Percentiles rank a stretch among this genome's conserved stretches.
These are phyloP conservation scores for Tricholoma saponaceum DNA, from an alignment of 768 basidiomycete species.

Conservation along the genomic window DNA sequence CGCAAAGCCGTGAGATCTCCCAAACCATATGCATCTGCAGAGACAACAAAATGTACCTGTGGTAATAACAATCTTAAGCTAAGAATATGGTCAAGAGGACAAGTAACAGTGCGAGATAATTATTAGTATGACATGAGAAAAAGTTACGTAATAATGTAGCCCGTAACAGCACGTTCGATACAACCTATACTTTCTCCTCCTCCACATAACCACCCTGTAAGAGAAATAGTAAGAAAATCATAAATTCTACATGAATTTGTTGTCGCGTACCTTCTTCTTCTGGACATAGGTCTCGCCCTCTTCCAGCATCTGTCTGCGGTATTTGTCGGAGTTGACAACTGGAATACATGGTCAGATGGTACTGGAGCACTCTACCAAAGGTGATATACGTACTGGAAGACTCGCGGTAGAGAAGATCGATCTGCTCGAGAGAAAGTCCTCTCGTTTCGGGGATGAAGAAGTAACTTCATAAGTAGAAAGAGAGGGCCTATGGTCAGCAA, in stretches of 20 bases:
- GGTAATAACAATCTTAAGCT: no score
- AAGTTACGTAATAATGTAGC: not conserved
- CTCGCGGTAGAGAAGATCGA: slow-evolving; percentile 22
- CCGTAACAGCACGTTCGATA: not conserved
- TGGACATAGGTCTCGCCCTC: slow-evolving; percentile 13
- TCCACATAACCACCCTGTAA: not conserved
- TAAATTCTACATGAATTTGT: not conserved
- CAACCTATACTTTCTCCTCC: not conserved
- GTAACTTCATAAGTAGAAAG: slow-evolving; percentile 6
- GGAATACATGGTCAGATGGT: not conserved
- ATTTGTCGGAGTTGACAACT: slow-evolving; percentile 17
- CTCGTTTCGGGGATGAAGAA: slow-evolving; percentile 22
- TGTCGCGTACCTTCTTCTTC: not conserved
- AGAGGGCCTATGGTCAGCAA: not conserved
- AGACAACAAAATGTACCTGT: no score
- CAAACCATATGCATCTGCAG: not conserved
- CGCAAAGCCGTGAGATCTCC: not conserved
- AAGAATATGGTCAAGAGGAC: no score
- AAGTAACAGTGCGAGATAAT: not conserved
- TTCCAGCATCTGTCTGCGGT: slow-evolving; percentile 14
- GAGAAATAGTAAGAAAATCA: not conserved
- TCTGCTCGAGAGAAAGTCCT: slow-evolving; percentile 23
- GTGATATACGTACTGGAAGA: slow-evolving; percentile 9
- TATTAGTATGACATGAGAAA: not conserved
- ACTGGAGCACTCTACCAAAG: not conserved